Percentiles rank a stretch among this genome's conserved stretches.
Conservation (phyloP, 1,139 yeast genomes). For the Diutina catenulata region DNA sequence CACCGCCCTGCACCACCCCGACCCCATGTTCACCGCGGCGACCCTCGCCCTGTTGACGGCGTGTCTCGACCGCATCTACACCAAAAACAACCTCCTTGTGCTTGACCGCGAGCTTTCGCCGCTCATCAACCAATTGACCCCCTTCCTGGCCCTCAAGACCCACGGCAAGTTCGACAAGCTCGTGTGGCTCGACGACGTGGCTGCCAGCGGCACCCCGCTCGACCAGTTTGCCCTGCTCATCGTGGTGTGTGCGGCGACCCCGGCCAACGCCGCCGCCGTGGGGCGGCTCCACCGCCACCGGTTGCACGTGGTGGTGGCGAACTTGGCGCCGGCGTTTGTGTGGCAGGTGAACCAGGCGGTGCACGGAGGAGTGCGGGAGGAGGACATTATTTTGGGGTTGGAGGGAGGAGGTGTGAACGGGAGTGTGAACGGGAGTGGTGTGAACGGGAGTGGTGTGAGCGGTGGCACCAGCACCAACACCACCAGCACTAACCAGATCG, state of each 20-base stretch:
- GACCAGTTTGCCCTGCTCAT: conserved; percentile 18
- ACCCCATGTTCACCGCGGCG: neutral
- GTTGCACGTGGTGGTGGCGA: neutral
- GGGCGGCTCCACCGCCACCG: neutral
- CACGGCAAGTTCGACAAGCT: conserved; percentile 40
- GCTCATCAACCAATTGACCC: conserved; percentile 45
- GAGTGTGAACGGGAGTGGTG: no score
- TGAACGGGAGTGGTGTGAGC: no score
- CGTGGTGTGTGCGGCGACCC: conserved; percentile 13
- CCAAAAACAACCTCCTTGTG: conserved; percentile 33
- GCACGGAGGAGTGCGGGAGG: neutral
- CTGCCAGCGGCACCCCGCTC: conserved; percentile 13
- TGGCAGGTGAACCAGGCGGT: neutral
- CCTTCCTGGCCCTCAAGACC: conserved; percentile 45
- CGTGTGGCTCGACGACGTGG: conserved; percentile 36
- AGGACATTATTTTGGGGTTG: no score
- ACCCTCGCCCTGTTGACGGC: conserved; percentile 11
- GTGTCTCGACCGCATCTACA: conserved; percentile 17
- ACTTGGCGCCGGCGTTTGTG: neutral
- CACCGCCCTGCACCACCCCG: no score
- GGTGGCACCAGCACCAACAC: no score
- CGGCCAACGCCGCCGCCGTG: neutral
- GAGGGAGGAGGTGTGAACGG: no score
- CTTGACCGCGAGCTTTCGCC: conserved; percentile 46
- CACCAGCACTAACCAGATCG: no score